Evolutionary conservation across 2,329 filamentous ascomycete species (phyloP), one percentile per base, ranked within the genome.

Genomic region (Venturia pyrina): DNA sequence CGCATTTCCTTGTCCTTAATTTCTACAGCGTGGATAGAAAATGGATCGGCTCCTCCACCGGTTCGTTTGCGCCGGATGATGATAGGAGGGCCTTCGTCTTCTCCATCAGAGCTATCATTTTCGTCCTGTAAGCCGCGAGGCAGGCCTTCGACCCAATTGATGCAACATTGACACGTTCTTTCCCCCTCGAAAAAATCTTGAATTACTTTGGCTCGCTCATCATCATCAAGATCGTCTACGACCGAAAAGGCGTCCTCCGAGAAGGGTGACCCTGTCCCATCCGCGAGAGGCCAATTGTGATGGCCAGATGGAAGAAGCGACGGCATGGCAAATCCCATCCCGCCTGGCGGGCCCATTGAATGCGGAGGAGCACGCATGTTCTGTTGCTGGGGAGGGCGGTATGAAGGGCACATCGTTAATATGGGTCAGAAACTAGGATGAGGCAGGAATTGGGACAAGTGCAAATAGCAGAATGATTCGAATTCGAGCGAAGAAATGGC

Each of bases 121-220:
- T 62, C 60, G 37, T 62, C 19, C 34, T 62, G 21, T 4, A 44
- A 7, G n/a, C 40, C 44, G 15, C 8, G 24, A 17, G 60, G 60
- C 1, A 48, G 37, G 13, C 40, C 44, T 32, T 43, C 44, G n/a
- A 62, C 60, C 60, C 60, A 62, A 21, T 62, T 62, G 15, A 48
- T 43, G 28, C 37, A 44, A 28, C 60, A 62, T 10, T 28, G 21
- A 21, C 60, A 62, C 4, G 40, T 48, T 17, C 34, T 34, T 3
- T 43, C 40, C 5, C 60, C 60, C n/a, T 62, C 60, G 17, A 28
- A 62, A 11, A 37, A 62, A n/a, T 62, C 60, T 24, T 28, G 60
- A 44, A 62, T 48, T 19, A 62, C 6, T 34, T 44, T 43, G 40
- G 60, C 60, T 28, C 60, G 60, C 21, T 62, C 60, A 17, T 62